Evolutionary conservation across 306 rosid species (phyloP).

Genomic region (Quercus cerris): DNA sequence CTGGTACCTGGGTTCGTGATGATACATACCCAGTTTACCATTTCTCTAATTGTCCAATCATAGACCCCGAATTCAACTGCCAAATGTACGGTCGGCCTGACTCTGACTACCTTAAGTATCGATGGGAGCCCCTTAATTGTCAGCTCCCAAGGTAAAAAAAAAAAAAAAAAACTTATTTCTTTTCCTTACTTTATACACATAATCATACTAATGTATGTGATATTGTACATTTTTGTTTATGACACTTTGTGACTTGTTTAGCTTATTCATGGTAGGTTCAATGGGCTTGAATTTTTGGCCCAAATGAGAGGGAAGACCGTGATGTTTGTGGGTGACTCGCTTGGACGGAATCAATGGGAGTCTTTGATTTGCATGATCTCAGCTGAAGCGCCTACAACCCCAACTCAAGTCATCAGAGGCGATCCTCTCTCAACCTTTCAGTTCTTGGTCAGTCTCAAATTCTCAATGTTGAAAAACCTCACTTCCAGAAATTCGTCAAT

Average conservation of each 20-base stretch:
- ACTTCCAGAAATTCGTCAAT: neutral
- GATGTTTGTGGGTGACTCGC: conserved; percentile 92
- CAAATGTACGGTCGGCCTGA: conserved; percentile 93
- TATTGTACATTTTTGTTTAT: conserved; percentile 9
- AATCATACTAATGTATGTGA: neutral
- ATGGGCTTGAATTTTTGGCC: conserved; percentile 75
- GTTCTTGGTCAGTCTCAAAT: conserved; percentile 61
- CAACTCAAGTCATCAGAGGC: conserved; percentile 67
- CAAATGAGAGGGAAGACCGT: conserved; percentile 75
- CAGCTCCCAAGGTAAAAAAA: conserved; percentile 83
- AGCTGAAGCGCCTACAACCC: conserved; percentile 58
- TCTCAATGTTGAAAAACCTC: neutral
- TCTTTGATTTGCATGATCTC: conserved; percentile 76
- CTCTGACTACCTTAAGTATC: conserved; percentile 68
- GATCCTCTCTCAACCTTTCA: conserved; percentile 78
- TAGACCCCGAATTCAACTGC: conserved; percentile 90
- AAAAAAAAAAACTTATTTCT: neutral
- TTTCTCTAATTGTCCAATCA: conserved; percentile 65
- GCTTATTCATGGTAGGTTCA: conserved; percentile 70
- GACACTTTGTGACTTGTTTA: conserved; percentile 30
- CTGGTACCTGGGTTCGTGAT: conserved; percentile 83
- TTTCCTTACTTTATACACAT: neutral
- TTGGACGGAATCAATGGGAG: conserved; percentile 93
- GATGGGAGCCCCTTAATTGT: conserved; percentile 90
- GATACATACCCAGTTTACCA: conserved; percentile 76